Evolutionary conservation across 257 asterid genomes (phyloP), one percentile per base, ranked within the genome.

Genomic region (Solanum chiquidenum): DNA sequence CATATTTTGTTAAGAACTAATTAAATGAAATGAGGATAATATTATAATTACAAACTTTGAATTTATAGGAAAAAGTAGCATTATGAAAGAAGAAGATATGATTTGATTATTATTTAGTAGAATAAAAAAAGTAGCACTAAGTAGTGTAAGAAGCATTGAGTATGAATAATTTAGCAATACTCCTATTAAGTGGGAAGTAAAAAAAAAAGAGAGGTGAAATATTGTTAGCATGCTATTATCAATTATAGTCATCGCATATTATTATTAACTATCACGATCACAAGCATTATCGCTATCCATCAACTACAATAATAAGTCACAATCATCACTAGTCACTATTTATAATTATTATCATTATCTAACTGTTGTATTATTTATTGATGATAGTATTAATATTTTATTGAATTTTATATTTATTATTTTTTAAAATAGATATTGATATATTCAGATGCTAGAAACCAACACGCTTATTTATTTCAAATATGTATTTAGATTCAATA

Each of bases 371-470:
- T 60, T 9, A 3, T 62, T 62, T 62, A 62, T 62, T 62, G 68
- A 9, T 9, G 3, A 60, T 62, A 62, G 31, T 62, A 23, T 9
- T 23, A 23, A 4, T 62, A 23, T 62, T 62, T 62, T 9, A 4
- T 23, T 62, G 6, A 62, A 62, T 62, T n/a, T 23, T 60, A 60
- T 60, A 60, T 60, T 9, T 12, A 0, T 46, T 46, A 46, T 12
- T 44, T 44, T 44, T 44, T 0, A 0, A 1, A 1, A 44, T 4
- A 12, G 4, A 44, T 6, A 14, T 16, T 52, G 0, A 55, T 20
- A 58, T 7, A 58, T 58, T 58, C 1, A 20, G 0, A 20, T 3
- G 12, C 20, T 58, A 23, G 2, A 62, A 23, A 62, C 0, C 0
- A 62, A 62, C 6, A 7, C 1, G 2, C 64, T 55, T 1, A 23